Base-by-base conservation (phyloP, 2,329 filamentous ascomycete species). In the Fusarium aywerte region DNA sequence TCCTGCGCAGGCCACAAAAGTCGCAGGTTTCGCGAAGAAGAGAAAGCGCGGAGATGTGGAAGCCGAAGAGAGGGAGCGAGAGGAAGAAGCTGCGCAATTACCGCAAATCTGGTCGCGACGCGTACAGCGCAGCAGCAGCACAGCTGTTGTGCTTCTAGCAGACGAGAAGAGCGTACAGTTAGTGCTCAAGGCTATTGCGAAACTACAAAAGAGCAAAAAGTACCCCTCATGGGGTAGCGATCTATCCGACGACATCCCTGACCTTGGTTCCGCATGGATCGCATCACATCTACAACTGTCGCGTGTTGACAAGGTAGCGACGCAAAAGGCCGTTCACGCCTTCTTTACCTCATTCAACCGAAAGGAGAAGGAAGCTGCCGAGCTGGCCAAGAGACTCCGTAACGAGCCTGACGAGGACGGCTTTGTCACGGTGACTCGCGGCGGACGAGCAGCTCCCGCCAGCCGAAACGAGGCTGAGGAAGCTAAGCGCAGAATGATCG, bases 321-420 rank as follows among this genome's bases (percentile, higher is more conserved):
- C 97, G n/a, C 89, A 96, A 74, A 80, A 83, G 36, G 86, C 88
- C 5, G 90, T 97, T 23, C 93, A 97, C 74, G 88, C 89, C 33
- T 98, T 93, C 82, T 97, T 98, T 85, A 85, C 87, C 21, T 83
- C 89, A n/a, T 98, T 93, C 81, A 91, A 84, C 80, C 86, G 75
- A 80, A 92, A 83, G 80, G 91, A 86, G 83, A 88, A 78, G 79
- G 90, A 83, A 78, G 89, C 83, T 70, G 85, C 74, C 68, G 89
- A 81, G 80, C 84, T 82, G 75, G 90, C 80, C 75, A 89, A 87
- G 80, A 81, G 86, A 55, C 81, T 90, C 63, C 88, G 92, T 62
- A 90, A 91, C 70, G 89, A 93, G 73, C 93, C 95, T 1, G 96
- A 99, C 77, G 94, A 93, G 74, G 96, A 99, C 77, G 96, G 96